Conservation (phyloP, 768 basidiomycete genomes). For the Exsudoporus frostii region DNA sequence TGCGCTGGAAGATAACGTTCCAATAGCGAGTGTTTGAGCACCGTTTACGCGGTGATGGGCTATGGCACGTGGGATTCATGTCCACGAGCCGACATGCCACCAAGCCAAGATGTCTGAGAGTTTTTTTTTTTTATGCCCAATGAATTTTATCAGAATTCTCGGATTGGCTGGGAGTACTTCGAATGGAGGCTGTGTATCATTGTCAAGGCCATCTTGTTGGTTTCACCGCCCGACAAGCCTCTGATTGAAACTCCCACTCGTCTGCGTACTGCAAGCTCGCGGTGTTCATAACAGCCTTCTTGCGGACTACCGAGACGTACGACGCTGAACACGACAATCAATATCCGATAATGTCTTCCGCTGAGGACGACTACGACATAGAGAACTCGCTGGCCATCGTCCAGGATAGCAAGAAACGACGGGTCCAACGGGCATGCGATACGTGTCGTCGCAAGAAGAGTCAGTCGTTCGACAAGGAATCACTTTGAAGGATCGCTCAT, state of each 20-base stretch:
- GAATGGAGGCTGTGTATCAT: neutral
- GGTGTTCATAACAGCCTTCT: neutral
- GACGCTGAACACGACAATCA: neutral
- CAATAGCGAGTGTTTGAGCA: too few relatives aligned
- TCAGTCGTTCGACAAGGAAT: constrained; percentile 31
- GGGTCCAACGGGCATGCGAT: constrained; percentile 78
- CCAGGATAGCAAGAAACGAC: constrained; percentile 58
- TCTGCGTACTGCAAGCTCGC: neutral
- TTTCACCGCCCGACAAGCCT: neutral
- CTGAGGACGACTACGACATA: constrained; percentile 56
- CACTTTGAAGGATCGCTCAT: constrained; percentile 1
- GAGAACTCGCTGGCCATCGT: constrained; percentile 30
- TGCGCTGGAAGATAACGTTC: too few relatives aligned
- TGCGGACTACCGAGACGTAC: neutral
- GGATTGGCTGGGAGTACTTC: neutral
- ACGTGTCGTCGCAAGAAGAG: constrained; percentile 83
- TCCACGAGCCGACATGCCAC: too few relatives aligned
- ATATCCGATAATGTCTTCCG: constrained; percentile 43
- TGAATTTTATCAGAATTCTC: neutral
- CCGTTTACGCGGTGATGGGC: too few relatives aligned
- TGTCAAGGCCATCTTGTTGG: too few relatives aligned
- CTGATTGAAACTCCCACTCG: neutral
- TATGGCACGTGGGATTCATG: too few relatives aligned
- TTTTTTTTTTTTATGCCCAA: too few relatives aligned
- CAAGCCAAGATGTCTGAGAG: too few relatives aligned